Conservation (phyloP, 1,284 basidiomycete species). For the Apiotrichum montevideense region DNA sequence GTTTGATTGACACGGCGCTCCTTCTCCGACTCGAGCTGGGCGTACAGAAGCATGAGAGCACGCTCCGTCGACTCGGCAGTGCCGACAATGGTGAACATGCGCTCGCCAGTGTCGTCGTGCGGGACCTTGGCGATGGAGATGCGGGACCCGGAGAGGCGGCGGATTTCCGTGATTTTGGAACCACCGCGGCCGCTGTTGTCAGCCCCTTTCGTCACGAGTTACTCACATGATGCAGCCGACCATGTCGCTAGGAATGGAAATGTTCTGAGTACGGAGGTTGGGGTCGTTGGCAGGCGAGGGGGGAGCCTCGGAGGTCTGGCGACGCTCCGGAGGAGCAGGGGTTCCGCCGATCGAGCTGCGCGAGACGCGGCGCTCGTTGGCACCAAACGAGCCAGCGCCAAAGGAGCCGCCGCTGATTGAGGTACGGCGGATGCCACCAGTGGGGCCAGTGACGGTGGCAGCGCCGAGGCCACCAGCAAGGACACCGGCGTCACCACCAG, state of each 20-base stretch:
- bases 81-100: slow-evolving; percentile 98
- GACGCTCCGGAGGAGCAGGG: slow-evolving; percentile 27
- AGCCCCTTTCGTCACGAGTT: neutral
- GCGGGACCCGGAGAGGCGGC: slow-evolving; percentile 89
- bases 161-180: slow-evolving; percentile 97
- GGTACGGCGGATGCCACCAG: slow-evolving; percentile 47
- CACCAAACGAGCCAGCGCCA: slow-evolving; percentile 16
- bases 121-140: slow-evolving; percentile 98
- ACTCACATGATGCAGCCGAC: slow-evolving; percentile 84
- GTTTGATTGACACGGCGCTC: slow-evolving; percentile 58
- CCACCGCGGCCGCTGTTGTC: slow-evolving; percentile 71
- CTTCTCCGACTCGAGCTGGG: slow-evolving; percentile 93
- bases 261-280: slow-evolving; percentile 95
- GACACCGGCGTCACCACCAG: slow-evolving; percentile 62
- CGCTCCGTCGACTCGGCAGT: slow-evolving; percentile 95
- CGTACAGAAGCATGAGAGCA: slow-evolving; percentile 93
- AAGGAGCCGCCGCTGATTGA: slow-evolving; percentile 31
- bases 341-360: slow-evolving; percentile 25
- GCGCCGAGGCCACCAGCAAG: slow-evolving; percentile 50
- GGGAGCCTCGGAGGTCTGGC: slow-evolving; percentile 48
- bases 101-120: slow-evolving; percentile 95
- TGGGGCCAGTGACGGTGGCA: slow-evolving; percentile 46
- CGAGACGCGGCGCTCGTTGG: slow-evolving; percentile 17
- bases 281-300: slow-evolving; percentile 52
- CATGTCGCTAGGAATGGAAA: slow-evolving; percentile 98